Base-by-base conservation (phyloP, 257 asterid species). In the Pogostemon cablin region DNA sequence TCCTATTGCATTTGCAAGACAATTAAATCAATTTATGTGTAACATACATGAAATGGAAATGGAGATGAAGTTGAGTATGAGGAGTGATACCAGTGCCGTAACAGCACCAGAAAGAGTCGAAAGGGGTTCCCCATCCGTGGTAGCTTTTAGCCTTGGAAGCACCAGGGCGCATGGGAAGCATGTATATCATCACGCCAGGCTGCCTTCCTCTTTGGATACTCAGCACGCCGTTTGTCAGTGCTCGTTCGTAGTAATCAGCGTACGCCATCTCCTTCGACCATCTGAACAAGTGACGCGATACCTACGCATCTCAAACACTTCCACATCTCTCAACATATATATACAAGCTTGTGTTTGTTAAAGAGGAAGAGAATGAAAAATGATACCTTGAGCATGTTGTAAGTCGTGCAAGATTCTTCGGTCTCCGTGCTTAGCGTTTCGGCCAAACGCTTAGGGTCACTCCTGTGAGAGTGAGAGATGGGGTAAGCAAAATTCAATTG, bases 331-430 rank as follows among this genome's bases (percentile, higher is more conserved):
- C 25, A 20, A 20, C 25, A 20, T 20, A 20, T 20, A 20, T n/a
- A n/a, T n/a, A n/a, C 25, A 20, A 20, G 25, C 25, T 20, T 20
- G 25, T 20, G n/a, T n/a, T 20, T 20, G 25, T 20, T 20, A 20
- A 20, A 20, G 25, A 20, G 25, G 25, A 20, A 1, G 1, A 20
- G 0, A 1, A 20, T 20, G 25, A 40, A 6, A 70, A 1, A n/a
- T 6, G 63, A 39, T 48, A 85, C 98, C 96, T 93, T 93, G 10
- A 93, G 83, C 98, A 93, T 87, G 91, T 93, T 93, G 62, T 93
- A 93, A 11, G 99, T 93, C 3, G 99, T 89, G 59, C 98, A 91
- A 0, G 99, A 87, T 73, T 93, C 99, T 79, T 91, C 96, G 34
- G 86, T 93, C 80, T 93, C 98, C 0, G 74, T 79, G 6, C 64